Percentiles rank a stretch among this genome's conserved stretches.
These are phyloP conservation scores for Mycena sp. DNA, from an alignment of 1,284 basidiomycete species.

Conservation along the genomic window DNA sequence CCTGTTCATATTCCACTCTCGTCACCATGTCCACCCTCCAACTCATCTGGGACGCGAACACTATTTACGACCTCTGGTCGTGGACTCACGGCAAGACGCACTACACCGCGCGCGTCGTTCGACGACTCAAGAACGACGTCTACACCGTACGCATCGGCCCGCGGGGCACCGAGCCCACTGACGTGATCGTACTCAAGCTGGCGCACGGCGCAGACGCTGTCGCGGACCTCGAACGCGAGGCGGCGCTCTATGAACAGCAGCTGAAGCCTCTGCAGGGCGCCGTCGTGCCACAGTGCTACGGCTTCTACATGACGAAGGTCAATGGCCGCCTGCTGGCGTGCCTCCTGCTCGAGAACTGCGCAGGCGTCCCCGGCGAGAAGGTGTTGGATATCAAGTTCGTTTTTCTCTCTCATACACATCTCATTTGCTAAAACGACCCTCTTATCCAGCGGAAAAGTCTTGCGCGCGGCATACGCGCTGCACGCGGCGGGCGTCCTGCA, in stretches of 20 bases:
- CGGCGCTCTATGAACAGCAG: slow-evolving; percentile 41
- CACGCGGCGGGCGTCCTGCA: slow-evolving; percentile 49
- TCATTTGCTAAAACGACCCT: neutral
- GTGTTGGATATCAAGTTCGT: slow-evolving; percentile 38
- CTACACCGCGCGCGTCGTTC: slow-evolving; percentile 18
- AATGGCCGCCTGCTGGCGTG: slow-evolving; percentile 39
- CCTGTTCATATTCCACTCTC: too few relatives aligned
- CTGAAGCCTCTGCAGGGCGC: slow-evolving; percentile 44
- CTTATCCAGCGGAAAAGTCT: slow-evolving; percentile 38
- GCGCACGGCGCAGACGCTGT: slow-evolving; percentile 35
- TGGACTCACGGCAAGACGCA: slow-evolving; percentile 15
- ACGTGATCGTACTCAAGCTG: slow-evolving; percentile 39
- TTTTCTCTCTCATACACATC: neutral
- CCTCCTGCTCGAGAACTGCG: slow-evolving; percentile 51
- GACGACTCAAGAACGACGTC: slow-evolving; percentile 9
- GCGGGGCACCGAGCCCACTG: slow-evolving; percentile 8
- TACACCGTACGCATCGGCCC: slow-evolving; percentile 14
- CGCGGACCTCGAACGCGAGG: slow-evolving; percentile 37
- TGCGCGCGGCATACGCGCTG: slow-evolving; percentile 43
- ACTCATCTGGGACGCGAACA: slow-evolving; percentile 20
- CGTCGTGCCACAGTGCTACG: slow-evolving; percentile 45
- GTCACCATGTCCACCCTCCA: slow-evolving; percentile 18
- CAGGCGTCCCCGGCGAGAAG: slow-evolving; percentile 26
- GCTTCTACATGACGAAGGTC: slow-evolving; percentile 41
- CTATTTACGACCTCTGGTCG: slow-evolving; percentile 10